A percentile compares a stretch with the other conserved stretches of the same genome.
Conservation (phyloP, 164 flowering plant species). For the Umbilicus rupestris region DNA sequence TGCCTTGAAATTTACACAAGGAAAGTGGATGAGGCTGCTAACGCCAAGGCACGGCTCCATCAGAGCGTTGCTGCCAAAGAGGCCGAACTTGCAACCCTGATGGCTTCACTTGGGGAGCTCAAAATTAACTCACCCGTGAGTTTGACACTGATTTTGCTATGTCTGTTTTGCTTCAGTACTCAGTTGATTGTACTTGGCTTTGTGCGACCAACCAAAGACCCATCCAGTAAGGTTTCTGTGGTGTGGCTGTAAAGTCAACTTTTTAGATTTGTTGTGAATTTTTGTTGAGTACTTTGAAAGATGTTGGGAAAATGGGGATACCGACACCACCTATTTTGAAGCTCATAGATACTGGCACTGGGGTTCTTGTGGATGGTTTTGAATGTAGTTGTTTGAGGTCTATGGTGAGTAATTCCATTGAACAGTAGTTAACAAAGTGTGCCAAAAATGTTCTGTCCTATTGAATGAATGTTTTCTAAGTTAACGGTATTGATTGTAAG, state of each 20-base stretch:
- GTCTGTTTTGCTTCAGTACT: background rate
- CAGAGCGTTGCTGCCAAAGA: slow-evolving; percentile 75
- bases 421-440: background rate
- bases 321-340: background rate
- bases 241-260: slow-evolving; percentile 2
- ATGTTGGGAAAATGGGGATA: background rate
- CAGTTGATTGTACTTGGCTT: background rate
- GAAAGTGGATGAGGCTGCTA: slow-evolving; percentile 82
- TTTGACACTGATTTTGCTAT: background rate
- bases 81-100: slow-evolving; percentile 77
- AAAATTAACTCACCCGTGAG: slow-evolving; percentile 53
- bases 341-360: background rate
- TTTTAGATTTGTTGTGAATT: background rate
- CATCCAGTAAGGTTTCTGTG: background rate
- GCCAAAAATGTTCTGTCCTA: background rate
- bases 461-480: background rate
- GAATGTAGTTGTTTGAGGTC: slow-evolving; percentile 1
- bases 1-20: slow-evolving; percentile 72
- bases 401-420: background rate
- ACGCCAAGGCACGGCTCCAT: slow-evolving; percentile 68
- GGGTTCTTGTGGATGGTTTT: background rate
- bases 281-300: background rate
- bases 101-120: slow-evolving; percentile 79
- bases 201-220: background rate
- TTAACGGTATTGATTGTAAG: background rate